These are phyloP conservation scores for Megacollybia platyphylla DNA, from an alignment of 1,284 basidiomycete species.

Conservation along the genomic window DNA sequence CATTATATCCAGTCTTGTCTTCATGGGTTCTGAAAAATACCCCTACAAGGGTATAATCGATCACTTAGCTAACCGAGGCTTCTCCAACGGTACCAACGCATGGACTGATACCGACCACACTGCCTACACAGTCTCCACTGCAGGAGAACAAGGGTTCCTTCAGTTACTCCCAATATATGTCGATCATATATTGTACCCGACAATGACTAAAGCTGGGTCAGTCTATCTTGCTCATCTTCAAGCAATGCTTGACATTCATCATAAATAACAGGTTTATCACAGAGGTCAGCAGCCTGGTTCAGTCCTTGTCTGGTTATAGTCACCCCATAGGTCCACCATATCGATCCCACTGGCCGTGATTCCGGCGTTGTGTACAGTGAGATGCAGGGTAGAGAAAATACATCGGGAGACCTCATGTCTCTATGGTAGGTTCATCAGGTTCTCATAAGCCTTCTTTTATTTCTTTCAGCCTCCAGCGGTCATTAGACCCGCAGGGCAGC, in stretches of 20 bases:
- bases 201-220: conserved; percentile 76
- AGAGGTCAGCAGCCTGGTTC: conserved; percentile 40
- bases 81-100: conserved; percentile 86
- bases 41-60: conserved; percentile 98
- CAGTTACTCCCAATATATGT: conserved; percentile 92
- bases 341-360: conserved; percentile 84
- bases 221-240: conserved; percentile 9
- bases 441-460: conserved; percentile 5
- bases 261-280: conserved; percentile 54
- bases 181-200: conserved; percentile 96
- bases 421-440: conserved; percentile 42
- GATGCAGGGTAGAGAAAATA: conserved; percentile 98
- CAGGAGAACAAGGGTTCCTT: conserved; percentile 91
- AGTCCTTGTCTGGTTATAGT: background rate
- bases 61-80: conserved; percentile 93
- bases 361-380: conserved; percentile 96
- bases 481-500: conserved; percentile 72
- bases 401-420: conserved; percentile 82
- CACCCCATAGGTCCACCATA: conserved; percentile 67
- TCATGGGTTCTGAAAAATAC: conserved; percentile 90
- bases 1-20: conserved; percentile 52
- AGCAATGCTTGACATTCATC: background rate
- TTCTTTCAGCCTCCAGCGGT: conserved; percentile 53
- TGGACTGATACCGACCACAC: conserved; percentile 85
- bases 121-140: conserved; percentile 95